Base-by-base conservation (phyloP, 2,329 filamentous ascomycete species). In the Dothideomycetes sp. region DNA sequence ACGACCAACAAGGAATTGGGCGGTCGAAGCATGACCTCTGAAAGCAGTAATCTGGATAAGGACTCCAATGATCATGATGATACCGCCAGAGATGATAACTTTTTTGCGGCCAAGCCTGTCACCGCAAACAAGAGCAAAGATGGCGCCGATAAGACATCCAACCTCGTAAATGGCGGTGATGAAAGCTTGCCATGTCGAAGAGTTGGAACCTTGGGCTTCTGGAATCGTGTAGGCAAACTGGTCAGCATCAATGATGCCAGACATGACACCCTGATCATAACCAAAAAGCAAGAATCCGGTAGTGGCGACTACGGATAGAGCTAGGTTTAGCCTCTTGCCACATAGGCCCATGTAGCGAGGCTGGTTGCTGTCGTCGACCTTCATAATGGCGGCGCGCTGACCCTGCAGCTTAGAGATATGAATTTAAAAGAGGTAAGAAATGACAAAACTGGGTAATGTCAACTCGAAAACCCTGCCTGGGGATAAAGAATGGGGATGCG, bases 91-190 rank as follows among this genome's bases (percentile, higher is more conserved):
- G 48, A 71, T 68, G 43, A 71, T 70, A 5, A 64, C 65, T 45
- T 61, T 62, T 34, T 65, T 62, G 18, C 72, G 65, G 22, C 72
- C 72, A 11, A 73, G 64, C 12, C 58, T 56, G 39, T 75, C 67
- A 37, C 70, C 72, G 17, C 56, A 44, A 59, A 65, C 69, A 38
- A 72, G 70, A 35, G 63, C 68, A 9, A 62, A 52, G 30, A 71
- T 57, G 2, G 69, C 67, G 19, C 69, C 69, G 16, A 59, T 58
- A 50, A 73, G 70, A 52, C 68, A 72, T 15, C 68, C 66, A 2
- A 62, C 37, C 19, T 58, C 59, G 43, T 60, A 60, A 5, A 33
- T 39, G n/a, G 36, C 53, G 0, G 61, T 60, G 31, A 62, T 60
- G 30, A 59, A 62, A 7, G 58, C 60, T 42, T 61, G 57, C 1